A percentile compares a stretch with the other conserved stretches of the same genome.
phyloP scores from a whole-genome alignment of 805 yeast species.

The Yarrowia osloensis region DNA sequence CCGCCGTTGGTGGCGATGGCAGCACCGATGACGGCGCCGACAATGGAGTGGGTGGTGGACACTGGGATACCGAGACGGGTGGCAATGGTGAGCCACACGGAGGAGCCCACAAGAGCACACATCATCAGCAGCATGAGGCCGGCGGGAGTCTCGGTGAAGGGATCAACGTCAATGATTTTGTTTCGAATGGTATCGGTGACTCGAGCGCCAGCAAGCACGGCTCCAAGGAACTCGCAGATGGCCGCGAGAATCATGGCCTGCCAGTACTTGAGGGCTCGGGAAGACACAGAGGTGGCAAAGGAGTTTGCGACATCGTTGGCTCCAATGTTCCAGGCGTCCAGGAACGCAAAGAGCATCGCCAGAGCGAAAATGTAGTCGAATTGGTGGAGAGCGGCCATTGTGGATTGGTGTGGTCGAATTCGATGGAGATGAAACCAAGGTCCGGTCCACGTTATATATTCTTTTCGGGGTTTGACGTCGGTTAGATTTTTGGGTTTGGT shows the following conservation, averaged over 20 bases:
- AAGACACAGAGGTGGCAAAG: conserved; percentile 73
- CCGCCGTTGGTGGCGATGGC: conserved; percentile 74
- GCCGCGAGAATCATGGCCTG: conserved; percentile 77
- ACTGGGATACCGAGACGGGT: conserved; percentile 74
- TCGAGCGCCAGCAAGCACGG: conserved; percentile 70
- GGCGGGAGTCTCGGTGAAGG: conserved; percentile 59
- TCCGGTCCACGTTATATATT: neutral
- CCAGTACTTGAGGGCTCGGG: conserved; percentile 67
- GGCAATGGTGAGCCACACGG: conserved; percentile 68
- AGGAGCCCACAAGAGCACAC: conserved; percentile 73
- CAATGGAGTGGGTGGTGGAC: conserved; percentile 77
- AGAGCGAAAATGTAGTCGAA: conserved; percentile 73
- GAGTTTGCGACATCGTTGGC: conserved; percentile 84
- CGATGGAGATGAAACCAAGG: neutral
- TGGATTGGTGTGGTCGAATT: neutral
- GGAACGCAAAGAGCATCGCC: conserved; percentile 67
- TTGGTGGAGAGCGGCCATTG: conserved; percentile 34
- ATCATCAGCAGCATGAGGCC: conserved; percentile 76
- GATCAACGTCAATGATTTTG: conserved; percentile 57
- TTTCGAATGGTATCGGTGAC: conserved; percentile 72
- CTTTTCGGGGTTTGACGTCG: conserved; percentile 20
- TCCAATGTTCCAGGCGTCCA: conserved; percentile 79
- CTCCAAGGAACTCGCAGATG: conserved; percentile 72
- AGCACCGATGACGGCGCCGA: conserved; percentile 74
- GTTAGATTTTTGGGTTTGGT: neutral